Conservation (phyloP, 2,329 filamentous ascomycete species). For the Sarocladiaceae sp. region DNA sequence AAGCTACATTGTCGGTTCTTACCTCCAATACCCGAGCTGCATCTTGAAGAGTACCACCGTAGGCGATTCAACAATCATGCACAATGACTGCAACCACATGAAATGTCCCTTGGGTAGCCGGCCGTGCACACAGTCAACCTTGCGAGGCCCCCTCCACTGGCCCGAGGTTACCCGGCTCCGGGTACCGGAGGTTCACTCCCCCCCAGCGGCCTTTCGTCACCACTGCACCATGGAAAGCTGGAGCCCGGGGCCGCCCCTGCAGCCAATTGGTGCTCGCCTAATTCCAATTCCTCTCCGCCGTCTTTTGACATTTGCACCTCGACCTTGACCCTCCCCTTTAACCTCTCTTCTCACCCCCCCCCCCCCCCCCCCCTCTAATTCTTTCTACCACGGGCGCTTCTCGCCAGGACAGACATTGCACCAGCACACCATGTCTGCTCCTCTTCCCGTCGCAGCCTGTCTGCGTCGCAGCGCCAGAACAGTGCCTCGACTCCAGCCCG, state of each 20-base stretch:
- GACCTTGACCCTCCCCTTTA: conserved; percentile 11
- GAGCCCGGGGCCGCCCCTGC: conserved; percentile 4
- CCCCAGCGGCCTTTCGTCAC: conserved; percentile 4
- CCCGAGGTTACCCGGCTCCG: conserved; percentile 1
- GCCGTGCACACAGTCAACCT: too few relatives aligned
- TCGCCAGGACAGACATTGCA: conserved; percentile 6
- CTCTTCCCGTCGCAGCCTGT: conserved; percentile 31
- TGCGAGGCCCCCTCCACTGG: background rate
- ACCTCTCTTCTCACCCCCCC: conserved; percentile 19
- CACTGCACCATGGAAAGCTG: too few relatives aligned
- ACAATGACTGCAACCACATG: too few relatives aligned
- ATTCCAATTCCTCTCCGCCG: conserved; percentile 10
- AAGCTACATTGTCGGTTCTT: too few relatives aligned
- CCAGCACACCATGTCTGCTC: conserved; percentile 25
- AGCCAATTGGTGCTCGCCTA: conserved; percentile 16
- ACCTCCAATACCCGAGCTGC: too few relatives aligned
- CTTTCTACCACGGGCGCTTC: background rate
- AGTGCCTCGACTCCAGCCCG: conserved; percentile 6
- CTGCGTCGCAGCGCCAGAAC: conserved; percentile 25
- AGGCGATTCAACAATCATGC: too few relatives aligned
- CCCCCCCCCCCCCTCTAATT: conserved; percentile 9
- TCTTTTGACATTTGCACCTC: conserved; percentile 7
- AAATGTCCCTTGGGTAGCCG: too few relatives aligned
- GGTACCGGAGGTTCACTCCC: conserved; percentile 9
- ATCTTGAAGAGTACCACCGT: too few relatives aligned